phyloP scores from a whole-genome alignment of 2,329 filamentous ascomycete species.

The Hypoxylon sp. region DNA sequence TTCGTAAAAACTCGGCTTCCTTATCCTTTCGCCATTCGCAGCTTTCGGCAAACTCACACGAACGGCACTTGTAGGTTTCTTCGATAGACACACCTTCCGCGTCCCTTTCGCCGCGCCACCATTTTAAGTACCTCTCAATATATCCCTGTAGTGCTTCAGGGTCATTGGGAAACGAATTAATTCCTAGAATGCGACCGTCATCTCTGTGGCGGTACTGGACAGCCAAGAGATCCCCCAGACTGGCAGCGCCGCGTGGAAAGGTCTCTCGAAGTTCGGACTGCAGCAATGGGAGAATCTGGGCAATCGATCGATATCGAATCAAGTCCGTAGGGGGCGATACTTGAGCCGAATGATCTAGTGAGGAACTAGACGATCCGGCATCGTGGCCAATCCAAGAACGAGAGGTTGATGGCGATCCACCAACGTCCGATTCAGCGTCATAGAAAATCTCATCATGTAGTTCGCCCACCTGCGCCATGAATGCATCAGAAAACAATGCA shows the following conservation, averaged over 20 bases:
- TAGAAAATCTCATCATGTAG: slow-evolving; percentile 73
- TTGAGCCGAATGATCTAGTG: slow-evolving; percentile 14
- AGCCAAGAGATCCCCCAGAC: slow-evolving; percentile 60
- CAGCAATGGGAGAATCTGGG: slow-evolving; percentile 58
- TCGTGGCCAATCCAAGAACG: slow-evolving; percentile 39
- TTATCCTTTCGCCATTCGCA: slow-evolving; percentile 81
- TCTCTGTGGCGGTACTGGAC: slow-evolving; percentile 63
- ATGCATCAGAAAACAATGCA: slow-evolving; percentile 76
- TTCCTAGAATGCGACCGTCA: slow-evolving; percentile 63
- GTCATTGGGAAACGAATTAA: slow-evolving; percentile 72
- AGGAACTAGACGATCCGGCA: slow-evolving; percentile 38
- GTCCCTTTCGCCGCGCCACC: slow-evolving; percentile 83
- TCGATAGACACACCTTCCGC: slow-evolving; percentile 80
- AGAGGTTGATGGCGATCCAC: slow-evolving; percentile 44
- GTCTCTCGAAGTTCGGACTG: slow-evolving; percentile 58
- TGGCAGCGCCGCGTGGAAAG: slow-evolving; percentile 59
- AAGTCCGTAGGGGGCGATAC: slow-evolving; percentile 46
- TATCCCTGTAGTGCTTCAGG: slow-evolving; percentile 69
- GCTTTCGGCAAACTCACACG: slow-evolving; percentile 81
- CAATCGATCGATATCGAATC: slow-evolving; percentile 58
- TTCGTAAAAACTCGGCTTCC: slow-evolving; percentile 62
- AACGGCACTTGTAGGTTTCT: slow-evolving; percentile 87
- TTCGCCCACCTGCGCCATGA: slow-evolving; percentile 76
- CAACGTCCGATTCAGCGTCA: slow-evolving; percentile 50
- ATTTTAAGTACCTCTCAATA: slow-evolving; percentile 74